Base-by-base conservation (phyloP, 805 yeast genomes). In the Candida fluviatilis region DNA sequence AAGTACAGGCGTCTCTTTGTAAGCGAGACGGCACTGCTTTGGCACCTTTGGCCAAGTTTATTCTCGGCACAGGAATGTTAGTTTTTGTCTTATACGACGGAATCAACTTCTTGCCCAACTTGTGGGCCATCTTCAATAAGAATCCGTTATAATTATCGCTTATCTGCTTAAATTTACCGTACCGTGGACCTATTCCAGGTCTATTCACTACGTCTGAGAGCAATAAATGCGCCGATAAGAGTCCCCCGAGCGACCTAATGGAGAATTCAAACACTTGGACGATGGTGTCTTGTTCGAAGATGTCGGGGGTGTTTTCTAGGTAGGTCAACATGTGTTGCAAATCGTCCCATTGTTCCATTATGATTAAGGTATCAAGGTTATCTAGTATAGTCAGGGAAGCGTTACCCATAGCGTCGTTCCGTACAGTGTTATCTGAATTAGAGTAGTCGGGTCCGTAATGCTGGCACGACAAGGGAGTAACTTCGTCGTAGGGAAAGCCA, bases 261-360 rank as follows among this genome's bases (percentile, higher is more conserved):
- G 88, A 78, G 3, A 85, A 74, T 57, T 90, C 98, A 57, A 90
- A 90, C 1, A 90, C 95, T 53, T 90, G 97, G 0, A 90, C 82
- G 1, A 81, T 77, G 7, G 88, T 73, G 43, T 86, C 78, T 28
- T 77, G 69, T 28, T 77, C 71, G 52, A 87, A 87, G 0, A 58
- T 52, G 5, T 76, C 66, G 27, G 74, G 64, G 16, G 71, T 49
- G 5, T n/a, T 13, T 33, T 57, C 42, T 39, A 69, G 53, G 40
- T 57, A 66, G 5, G 34, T 34, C 18, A 69, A 46, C 39, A 57
- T 52, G 12, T 14, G 5, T 5, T 62, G 65, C 46, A 90, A 80
- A 28, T 69, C 69, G 12, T 67, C 71, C 52, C 72, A 69, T 46
- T 85, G 84, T 29, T 79, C 81, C 64, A 89, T 63, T 4, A 90